Base-by-base conservation (phyloP, 495 filamentous ascomycete genomes). In the Hamigera avellanea region DNA sequence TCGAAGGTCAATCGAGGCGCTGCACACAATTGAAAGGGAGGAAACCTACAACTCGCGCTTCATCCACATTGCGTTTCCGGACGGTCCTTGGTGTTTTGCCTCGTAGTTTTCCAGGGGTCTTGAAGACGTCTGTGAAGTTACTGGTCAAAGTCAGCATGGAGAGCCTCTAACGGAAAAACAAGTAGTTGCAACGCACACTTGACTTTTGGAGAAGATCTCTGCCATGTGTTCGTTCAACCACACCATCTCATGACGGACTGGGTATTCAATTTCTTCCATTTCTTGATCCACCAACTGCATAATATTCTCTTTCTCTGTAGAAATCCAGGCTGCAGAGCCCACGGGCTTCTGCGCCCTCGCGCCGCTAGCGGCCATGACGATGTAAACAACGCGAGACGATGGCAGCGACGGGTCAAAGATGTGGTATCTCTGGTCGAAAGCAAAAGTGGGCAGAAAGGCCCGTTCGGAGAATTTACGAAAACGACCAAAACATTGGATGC, bases 151-250 rank as follows among this genome's bases (percentile, higher is more conserved):
- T 76, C 48, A 76, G 68, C 40, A 39, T 32, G 19, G 19, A 38
- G 23, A 35, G 7, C 33, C 12, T 23, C 14, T 13, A 7, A 16
- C 8, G 3, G 12, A 35, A 25, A 13, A 15, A 30, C 28, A 13
- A 12, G 19, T 21, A 42, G 41, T 40, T 38, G 46, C 49, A 39
- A 71, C 79, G 48, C 62, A 87, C 85, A 86, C 69, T 58, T 89
- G 78, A 54, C 83, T 82, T 45, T 79, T 77, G 45, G 75, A 82
- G 53, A 96, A 93, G 40, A 95, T 84, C 44, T 93, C 85, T 19
- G 76, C 76, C 88, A 95, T 94, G 58, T 95, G 88, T 59, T 95
- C 88, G 49, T 95, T 95, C 47, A 95, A 61, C 86, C 88, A 95
- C 46, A 91, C 88, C 52, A 95, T 64, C 49, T 96, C 88, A 61